A percentile compares a stretch with the other conserved stretches of the same genome.
Evolutionary conservation across 2,329 filamentous ascomycete species (phyloP).

Genomic region (Septoria linicola): DNA sequence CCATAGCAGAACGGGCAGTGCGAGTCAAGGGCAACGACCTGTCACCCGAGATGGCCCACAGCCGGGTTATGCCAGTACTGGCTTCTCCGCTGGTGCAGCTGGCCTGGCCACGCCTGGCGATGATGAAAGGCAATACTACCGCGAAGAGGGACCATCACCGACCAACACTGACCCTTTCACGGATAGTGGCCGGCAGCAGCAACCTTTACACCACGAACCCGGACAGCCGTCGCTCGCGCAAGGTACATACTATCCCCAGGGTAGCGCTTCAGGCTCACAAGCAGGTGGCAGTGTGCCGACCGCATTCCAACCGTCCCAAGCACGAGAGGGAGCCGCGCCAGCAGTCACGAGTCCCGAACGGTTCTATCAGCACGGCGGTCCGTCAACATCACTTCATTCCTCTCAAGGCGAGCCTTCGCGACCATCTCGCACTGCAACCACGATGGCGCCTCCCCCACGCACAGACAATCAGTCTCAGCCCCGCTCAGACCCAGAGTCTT

Average conservation of each 20-base stretch:
- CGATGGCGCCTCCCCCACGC: conserved; percentile 35
- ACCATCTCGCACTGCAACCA: conserved; percentile 29
- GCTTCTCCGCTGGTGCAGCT: conserved; percentile 27
- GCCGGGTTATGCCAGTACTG: conserved; percentile 32
- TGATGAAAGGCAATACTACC: conserved; percentile 49
- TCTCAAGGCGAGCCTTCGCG: conserved; percentile 26
- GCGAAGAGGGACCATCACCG: conserved; percentile 54
- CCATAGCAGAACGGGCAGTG: conserved; percentile 41
- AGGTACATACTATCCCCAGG: conserved; percentile 22
- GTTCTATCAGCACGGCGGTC: conserved; percentile 50
- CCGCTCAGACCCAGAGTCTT: conserved; percentile 36
- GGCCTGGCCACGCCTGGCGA: conserved; percentile 34
- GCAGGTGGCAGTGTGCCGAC: conserved; percentile 10
- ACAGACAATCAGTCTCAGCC: conserved; percentile 28
- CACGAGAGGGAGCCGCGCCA: conserved; percentile 13
- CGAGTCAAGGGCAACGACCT: conserved; percentile 40
- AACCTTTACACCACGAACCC: conserved; percentile 40
- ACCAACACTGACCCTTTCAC: conserved; percentile 64
- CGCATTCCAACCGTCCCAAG: conserved; percentile 14
- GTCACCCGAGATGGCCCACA: conserved; percentile 39
- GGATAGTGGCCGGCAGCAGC: conserved; percentile 45
- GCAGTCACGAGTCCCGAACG: conserved; percentile 25
- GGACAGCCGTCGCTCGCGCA: conserved; percentile 32
- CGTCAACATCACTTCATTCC: conserved; percentile 35
- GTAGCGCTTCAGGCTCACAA: conserved; percentile 19